These are phyloP conservation scores for Aaosphaeria arxii DNA, from an alignment of 2,329 filamentous ascomycete species.

Conservation along the genomic window DNA sequence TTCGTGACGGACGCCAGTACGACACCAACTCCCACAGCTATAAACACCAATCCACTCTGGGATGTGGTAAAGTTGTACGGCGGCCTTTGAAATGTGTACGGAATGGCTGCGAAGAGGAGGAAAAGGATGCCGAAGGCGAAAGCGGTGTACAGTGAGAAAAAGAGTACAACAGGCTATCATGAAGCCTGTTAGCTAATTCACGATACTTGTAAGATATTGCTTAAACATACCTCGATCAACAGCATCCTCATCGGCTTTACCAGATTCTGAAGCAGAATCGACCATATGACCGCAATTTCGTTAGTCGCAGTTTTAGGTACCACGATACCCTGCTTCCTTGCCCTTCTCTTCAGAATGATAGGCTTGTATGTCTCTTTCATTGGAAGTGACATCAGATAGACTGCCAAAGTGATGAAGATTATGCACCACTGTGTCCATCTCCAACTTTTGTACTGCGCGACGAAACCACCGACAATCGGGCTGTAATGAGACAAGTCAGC, in stretches of 20 bases:
- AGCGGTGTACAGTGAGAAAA: slow-evolving; percentile 33
- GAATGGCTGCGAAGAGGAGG: slow-evolving; percentile 35
- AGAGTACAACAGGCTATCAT: slow-evolving; percentile 29
- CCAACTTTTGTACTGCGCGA: slow-evolving; percentile 46
- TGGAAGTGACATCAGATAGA: slow-evolving; percentile 38
- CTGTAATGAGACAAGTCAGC: slow-evolving; percentile 1
- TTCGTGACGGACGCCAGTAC: slow-evolving; percentile 22
- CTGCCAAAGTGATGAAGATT: slow-evolving; percentile 39
- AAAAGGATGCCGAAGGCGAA: slow-evolving; percentile 36
- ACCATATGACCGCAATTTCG: slow-evolving; percentile 12
- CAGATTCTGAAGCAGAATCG: slow-evolving; percentile 40
- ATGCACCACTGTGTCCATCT: slow-evolving; percentile 45
- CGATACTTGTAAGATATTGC: not conserved
- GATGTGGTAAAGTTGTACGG: slow-evolving; percentile 27
- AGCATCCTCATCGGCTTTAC: slow-evolving; percentile 52
- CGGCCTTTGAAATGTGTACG: slow-evolving; percentile 27
- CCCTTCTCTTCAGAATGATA: slow-evolving; percentile 41
- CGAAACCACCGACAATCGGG: slow-evolving; percentile 45
- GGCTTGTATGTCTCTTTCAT: slow-evolving; percentile 57
- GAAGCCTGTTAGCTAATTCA: not conserved
- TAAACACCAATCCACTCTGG: slow-evolving; percentile 30
- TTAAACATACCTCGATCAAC: slow-evolving; percentile 22
- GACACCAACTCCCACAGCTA: slow-evolving; percentile 32
- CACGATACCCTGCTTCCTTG: slow-evolving; percentile 29
- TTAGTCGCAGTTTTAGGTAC: slow-evolving; percentile 7